phyloP scores from a whole-genome alignment of 768 basidiomycete genomes.

The Serendipita sp. region DNA sequence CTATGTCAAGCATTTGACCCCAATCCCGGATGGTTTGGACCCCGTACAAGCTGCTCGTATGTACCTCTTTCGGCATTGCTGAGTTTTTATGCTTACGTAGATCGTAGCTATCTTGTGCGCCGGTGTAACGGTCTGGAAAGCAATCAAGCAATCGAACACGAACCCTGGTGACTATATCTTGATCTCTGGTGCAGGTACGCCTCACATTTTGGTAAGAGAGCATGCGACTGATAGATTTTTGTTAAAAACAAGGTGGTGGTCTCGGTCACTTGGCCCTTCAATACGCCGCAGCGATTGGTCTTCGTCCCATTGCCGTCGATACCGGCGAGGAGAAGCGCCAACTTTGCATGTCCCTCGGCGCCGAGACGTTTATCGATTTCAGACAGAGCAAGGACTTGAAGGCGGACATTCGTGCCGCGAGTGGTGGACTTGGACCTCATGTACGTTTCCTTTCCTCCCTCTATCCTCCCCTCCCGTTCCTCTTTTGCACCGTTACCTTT shows the following conservation, averaged over 20 bases:
- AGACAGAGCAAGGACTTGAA: constrained; percentile 48
- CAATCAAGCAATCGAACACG: constrained; percentile 55
- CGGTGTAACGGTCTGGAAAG: constrained; percentile 72
- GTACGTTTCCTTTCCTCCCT: constrained; percentile 38
- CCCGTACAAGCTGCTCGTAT: constrained; percentile 46
- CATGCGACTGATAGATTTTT: too few relatives aligned
- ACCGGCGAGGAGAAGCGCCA: constrained; percentile 58
- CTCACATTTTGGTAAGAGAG: too few relatives aligned
- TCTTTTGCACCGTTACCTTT: too few relatives aligned
- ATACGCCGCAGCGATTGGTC: constrained; percentile 63
- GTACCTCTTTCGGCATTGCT: constrained; percentile 12
- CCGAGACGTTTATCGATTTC: constrained; percentile 71
- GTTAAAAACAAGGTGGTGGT: constrained; percentile 55
- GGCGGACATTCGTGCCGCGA: constrained; percentile 42
- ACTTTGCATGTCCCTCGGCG: constrained; percentile 45
- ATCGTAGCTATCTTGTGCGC: constrained; percentile 12
- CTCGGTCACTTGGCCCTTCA: constrained; percentile 76
- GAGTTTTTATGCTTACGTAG: neutral
- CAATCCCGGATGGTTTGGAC: constrained; percentile 48
- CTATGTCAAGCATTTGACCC: constrained; percentile 57
- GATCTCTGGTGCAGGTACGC: constrained; percentile 46
- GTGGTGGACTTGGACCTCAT: constrained; percentile 58
- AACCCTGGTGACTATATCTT: constrained; percentile 60
- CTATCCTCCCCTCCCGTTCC: neutral
- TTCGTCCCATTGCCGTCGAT: constrained; percentile 70